Conservation (phyloP, 495 filamentous ascomycete species). For the Penicillium cinerascens region DNA sequence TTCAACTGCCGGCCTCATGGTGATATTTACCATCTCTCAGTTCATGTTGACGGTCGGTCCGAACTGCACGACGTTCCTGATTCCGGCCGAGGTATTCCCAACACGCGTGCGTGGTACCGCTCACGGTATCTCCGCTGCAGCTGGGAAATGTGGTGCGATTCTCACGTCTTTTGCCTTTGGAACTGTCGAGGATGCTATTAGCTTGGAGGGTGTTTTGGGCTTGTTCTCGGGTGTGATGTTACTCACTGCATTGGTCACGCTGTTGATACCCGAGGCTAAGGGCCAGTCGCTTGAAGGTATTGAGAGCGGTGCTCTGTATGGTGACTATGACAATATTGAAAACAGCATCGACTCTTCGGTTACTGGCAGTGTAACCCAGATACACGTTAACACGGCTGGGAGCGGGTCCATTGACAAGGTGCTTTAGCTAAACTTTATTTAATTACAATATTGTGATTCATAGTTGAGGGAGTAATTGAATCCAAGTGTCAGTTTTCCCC, state of each 20-base stretch:
- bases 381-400: no score
- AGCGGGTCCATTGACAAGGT: no score
- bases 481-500: no score
- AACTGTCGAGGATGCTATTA: constrained; percentile 21
- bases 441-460: no score
- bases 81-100: constrained; percentile 27
- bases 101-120: constrained; percentile 26
- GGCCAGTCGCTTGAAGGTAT: not conserved
- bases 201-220: constrained; percentile 24
- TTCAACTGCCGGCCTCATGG: constrained; percentile 29
- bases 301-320: no score
- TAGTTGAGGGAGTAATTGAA: no score
- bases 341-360: no score
- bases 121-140: constrained; percentile 24
- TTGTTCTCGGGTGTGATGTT: constrained; percentile 28
- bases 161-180: constrained; percentile 26
- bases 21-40: constrained; percentile 28
- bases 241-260: constrained; percentile 22
- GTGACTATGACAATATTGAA: no score
- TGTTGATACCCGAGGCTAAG: constrained; percentile 25
- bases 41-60: constrained; percentile 28
- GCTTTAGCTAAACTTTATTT: no score
- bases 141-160: constrained; percentile 26
- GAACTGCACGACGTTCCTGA: constrained; percentile 31
- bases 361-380: no score